Conservation (phyloP, 208 protist species). For the Wallacemonas sp. region DNA sequence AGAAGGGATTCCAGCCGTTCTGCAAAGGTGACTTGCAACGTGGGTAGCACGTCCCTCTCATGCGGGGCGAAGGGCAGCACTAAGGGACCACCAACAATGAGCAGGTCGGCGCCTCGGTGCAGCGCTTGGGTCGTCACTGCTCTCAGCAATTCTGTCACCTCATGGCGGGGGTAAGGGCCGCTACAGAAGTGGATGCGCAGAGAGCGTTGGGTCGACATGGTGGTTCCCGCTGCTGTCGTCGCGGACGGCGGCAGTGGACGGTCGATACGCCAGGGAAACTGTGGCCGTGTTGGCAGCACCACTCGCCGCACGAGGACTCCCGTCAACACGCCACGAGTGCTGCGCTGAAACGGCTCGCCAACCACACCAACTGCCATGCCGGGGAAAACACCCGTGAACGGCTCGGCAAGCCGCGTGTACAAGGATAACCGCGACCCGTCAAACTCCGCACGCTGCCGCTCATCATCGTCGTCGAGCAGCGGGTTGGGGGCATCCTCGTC, state of each 20-base stretch:
- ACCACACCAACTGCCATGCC: constrained; percentile 80
- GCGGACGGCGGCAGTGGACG: constrained; percentile 21
- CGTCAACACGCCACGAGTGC: constrained; percentile 61
- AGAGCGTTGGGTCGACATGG: neutral
- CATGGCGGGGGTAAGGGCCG: constrained; percentile 76
- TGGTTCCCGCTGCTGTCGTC: neutral
- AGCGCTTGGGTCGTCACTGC: constrained; percentile 55
- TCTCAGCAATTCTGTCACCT: constrained; percentile 48
- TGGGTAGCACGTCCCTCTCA: constrained; percentile 49
- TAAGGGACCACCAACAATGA: constrained; percentile 85
- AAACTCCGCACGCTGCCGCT: constrained; percentile 8
- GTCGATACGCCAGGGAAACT: constrained; percentile 61
- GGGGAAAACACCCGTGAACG: constrained; percentile 81
- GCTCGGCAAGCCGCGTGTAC: constrained; percentile 46
- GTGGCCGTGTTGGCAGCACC: constrained; percentile 52
- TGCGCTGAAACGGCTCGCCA: constrained; percentile 81
- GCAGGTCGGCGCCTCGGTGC: constrained; percentile 65
- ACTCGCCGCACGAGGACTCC: constrained; percentile 73
- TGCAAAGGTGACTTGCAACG: constrained; percentile 50
- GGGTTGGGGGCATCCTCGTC: neutral
- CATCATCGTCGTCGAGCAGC: neutral
- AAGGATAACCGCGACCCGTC: constrained; percentile 42
- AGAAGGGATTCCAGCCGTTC: constrained; percentile 63
- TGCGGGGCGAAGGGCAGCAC: constrained; percentile 58
- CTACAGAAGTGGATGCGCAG: constrained; percentile 84